A percentile compares a stretch with the other conserved stretches of the same genome.
phyloP scores from a whole-genome alignment of 768 basidiomycete species.

The Kwoniella bestiolae region DNA sequence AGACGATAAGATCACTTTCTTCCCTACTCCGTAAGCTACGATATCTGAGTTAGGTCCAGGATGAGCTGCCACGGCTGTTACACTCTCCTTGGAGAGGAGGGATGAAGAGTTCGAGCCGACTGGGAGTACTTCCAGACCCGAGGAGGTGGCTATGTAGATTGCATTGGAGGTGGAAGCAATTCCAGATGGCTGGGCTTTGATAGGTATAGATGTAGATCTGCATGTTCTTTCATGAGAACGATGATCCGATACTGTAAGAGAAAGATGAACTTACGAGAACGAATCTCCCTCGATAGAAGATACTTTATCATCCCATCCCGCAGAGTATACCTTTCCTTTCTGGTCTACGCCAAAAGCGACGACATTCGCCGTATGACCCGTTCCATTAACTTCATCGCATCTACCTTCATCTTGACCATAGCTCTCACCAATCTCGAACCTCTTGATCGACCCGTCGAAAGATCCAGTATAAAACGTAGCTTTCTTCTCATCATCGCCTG shows the following conservation, averaged over 20 bases:
- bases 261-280: constrained; percentile 31
- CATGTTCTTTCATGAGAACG: background rate
- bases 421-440: constrained; percentile 55
- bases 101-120: constrained; percentile 6
- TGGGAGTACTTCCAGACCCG: constrained; percentile 49
- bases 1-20: constrained; percentile 72
- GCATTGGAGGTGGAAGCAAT: constrained; percentile 44
- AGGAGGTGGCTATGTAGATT: constrained; percentile 42
- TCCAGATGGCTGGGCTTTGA: constrained; percentile 51
- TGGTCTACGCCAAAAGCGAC: constrained; percentile 64
- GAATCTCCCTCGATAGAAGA: constrained; percentile 33
- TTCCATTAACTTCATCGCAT: constrained; percentile 62
- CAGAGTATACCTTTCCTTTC: constrained; percentile 66
- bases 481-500: constrained; percentile 29
- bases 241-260: background rate
- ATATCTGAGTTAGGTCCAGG: constrained; percentile 17
- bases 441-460: constrained; percentile 62
- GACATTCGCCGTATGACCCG: constrained; percentile 73
- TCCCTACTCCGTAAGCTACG: constrained; percentile 62
- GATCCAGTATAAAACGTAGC: constrained; percentile 79
- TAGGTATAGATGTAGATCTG: constrained; percentile 44
- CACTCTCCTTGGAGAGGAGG: constrained; percentile 14
- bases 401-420: constrained; percentile 58
- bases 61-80: constrained; percentile 48
- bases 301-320: constrained; percentile 75